These are phyloP conservation scores for Cucurbita maxima DNA, from an alignment of 306 rosid genomes.

Conservation along the genomic window DNA sequence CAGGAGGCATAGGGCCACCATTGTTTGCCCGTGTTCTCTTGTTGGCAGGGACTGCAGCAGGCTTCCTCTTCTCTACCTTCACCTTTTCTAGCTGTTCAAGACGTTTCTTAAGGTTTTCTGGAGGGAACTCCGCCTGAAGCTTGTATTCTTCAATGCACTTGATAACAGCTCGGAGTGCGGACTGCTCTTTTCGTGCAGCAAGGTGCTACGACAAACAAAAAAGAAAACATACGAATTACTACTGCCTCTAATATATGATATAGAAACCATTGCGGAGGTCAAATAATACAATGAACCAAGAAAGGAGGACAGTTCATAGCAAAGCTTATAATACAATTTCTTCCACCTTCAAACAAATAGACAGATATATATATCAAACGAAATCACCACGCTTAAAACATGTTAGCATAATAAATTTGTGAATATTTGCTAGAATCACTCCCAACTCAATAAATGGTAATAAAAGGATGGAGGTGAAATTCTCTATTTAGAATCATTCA, in stretches of 20 bases:
- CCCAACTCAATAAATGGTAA: no score
- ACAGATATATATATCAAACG: background rate
- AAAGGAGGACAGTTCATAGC: background rate
- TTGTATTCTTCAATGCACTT: conserved; percentile 96
- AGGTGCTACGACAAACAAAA: conserved; percentile 43
- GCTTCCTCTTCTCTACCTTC: conserved; percentile 79
- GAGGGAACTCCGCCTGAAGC: conserved; percentile 72
- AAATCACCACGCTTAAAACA: background rate
- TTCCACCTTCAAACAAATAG: background rate
- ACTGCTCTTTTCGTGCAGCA: conserved; percentile 92
- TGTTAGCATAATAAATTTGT: background rate
- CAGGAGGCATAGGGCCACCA: conserved; percentile 98
- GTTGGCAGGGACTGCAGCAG: conserved; percentile 77
- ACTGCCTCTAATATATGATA: background rate
- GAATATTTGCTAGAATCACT: no score
- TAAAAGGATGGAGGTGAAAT: no score
- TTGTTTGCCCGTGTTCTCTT: conserved; percentile 85
- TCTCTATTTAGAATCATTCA: no score
- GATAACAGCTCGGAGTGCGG: conserved; percentile 82
- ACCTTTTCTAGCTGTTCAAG: conserved; percentile 93
- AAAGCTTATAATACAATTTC: background rate
- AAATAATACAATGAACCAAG: background rate
- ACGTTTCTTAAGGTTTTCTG: conserved; percentile 88
- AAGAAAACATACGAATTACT: background rate
- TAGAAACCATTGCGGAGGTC: background rate